Evolutionary conservation across 2,329 filamentous ascomycete genomes (phyloP).

Genomic region (Colletotrichum sp.): DNA sequence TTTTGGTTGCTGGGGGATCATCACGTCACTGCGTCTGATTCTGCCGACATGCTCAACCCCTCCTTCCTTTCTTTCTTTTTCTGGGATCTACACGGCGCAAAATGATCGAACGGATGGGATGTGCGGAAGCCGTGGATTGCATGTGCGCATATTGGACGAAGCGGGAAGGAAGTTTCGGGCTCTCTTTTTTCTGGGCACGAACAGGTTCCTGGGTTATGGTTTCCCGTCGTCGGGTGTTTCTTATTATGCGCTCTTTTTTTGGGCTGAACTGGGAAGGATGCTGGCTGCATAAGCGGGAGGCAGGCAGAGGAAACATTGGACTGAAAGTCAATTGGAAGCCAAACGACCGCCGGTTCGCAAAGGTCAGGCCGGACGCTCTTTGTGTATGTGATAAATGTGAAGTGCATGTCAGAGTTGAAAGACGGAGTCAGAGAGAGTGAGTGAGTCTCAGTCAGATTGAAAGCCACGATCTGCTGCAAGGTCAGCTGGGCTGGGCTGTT

Average conservation of each 20-base stretch:
- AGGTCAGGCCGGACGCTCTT: background rate
- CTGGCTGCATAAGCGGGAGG: background rate
- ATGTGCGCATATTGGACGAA: background rate
- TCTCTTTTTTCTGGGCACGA: background rate
- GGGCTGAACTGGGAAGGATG: background rate
- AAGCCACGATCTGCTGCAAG: background rate
- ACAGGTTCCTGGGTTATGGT: background rate
- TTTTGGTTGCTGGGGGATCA: background rate
- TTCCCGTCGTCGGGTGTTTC: background rate
- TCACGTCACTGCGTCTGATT: slow-evolving; percentile 3
- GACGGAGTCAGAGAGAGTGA: background rate
- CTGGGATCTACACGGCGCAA: background rate
- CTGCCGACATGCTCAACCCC: background rate
- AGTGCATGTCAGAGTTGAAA: background rate
- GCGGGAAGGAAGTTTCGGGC: background rate
- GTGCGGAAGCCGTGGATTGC: background rate
- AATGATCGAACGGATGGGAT: background rate
- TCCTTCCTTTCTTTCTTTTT: background rate
- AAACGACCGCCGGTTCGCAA: background rate
- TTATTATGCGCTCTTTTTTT: background rate
- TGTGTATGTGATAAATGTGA: background rate
- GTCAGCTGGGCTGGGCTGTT: background rate
- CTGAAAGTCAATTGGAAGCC: background rate
- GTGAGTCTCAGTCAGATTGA: background rate
- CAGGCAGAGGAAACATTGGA: background rate